Evolutionary conservation across 768 basidiomycete genomes (phyloP).

Genomic region (Dioszegia hungarica): DNA sequence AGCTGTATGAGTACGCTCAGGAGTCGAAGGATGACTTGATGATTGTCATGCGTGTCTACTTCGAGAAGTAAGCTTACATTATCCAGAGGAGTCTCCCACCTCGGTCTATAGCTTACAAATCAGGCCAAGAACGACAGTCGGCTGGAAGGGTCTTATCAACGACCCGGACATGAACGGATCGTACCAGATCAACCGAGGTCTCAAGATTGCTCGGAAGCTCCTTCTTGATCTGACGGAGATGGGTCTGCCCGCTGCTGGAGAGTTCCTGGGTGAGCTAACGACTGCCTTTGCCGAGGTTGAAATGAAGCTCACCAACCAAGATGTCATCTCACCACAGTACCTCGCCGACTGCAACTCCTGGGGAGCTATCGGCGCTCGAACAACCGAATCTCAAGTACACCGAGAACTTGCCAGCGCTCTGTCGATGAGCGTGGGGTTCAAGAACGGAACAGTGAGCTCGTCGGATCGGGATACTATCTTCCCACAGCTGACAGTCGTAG

Average conservation of each 20-base stretch:
- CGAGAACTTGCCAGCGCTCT: constrained; percentile 54
- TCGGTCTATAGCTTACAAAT: background rate
- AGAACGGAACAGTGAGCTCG: constrained; percentile 69
- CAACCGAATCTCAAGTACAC: constrained; percentile 49
- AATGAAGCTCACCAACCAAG: constrained; percentile 15
- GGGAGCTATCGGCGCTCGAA: constrained; percentile 64
- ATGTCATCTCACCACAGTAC: constrained; percentile 52
- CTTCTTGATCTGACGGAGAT: constrained; percentile 83
- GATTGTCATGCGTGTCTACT: constrained; percentile 98
- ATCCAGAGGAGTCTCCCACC: background rate
- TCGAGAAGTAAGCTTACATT: constrained; percentile 63
- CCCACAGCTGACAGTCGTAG: constrained; percentile 1
- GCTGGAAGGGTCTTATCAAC: constrained; percentile 99
- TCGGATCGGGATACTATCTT: background rate
- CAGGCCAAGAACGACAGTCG: constrained; percentile 74
- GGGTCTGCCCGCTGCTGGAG: constrained; percentile 92
- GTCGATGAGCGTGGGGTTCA: constrained; percentile 97
- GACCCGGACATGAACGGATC: constrained; percentile 86
- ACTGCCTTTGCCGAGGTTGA: too few species aligned
- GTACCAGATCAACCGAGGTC: constrained; percentile 95
- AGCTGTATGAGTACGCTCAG: constrained; percentile 74
- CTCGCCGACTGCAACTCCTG: constrained; percentile 49
- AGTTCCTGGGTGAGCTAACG: constrained; percentile 63
- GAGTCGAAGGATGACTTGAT: constrained; percentile 74
- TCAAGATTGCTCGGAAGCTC: constrained; percentile 78